Evolutionary conservation across 176 grass and related monocot genomes (phyloP).

Genomic region (Oryza punctata): DNA sequence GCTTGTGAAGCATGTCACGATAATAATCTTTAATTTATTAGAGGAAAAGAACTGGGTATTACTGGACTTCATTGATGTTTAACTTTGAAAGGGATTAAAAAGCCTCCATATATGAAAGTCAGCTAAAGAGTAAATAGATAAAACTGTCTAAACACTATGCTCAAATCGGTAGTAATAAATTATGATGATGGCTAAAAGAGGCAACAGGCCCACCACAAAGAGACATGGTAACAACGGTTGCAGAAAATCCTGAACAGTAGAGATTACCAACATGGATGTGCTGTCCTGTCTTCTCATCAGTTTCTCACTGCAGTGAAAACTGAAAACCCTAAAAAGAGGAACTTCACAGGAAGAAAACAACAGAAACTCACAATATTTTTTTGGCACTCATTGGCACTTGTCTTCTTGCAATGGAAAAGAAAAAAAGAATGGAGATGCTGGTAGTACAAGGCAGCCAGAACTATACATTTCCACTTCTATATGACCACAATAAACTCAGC

Average conservation of each 20-base stretch:
- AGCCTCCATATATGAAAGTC: not conserved
- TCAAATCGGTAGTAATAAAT: not conserved
- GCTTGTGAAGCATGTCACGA: too few relatives aligned
- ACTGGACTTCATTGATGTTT: not conserved
- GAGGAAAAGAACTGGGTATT: too few relatives aligned
- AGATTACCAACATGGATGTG: not conserved
- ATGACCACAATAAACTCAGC: constrained; percentile 5
- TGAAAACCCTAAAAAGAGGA: not conserved
- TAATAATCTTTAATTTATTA: too few relatives aligned
- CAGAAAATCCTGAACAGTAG: not conserved
- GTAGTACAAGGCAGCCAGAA: constrained; percentile 6
- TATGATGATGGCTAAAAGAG: not conserved
- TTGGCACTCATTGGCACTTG: not conserved
- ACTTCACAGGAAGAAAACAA: not conserved
- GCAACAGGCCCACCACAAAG: not conserved
- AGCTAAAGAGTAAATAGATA: not conserved
- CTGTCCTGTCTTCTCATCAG: not conserved
- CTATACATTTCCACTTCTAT: constrained; percentile 34
- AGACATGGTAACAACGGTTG: not conserved
- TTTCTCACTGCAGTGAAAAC: not conserved
- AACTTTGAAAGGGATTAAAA: not conserved
- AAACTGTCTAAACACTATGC: too few relatives aligned
- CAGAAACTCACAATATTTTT: constrained; percentile 14
- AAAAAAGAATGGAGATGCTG: constrained; percentile 13
- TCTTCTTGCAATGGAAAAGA: constrained; percentile 19